phyloP scores from a whole-genome alignment of 1,284 basidiomycete genomes.

The Trametes sp. region DNA sequence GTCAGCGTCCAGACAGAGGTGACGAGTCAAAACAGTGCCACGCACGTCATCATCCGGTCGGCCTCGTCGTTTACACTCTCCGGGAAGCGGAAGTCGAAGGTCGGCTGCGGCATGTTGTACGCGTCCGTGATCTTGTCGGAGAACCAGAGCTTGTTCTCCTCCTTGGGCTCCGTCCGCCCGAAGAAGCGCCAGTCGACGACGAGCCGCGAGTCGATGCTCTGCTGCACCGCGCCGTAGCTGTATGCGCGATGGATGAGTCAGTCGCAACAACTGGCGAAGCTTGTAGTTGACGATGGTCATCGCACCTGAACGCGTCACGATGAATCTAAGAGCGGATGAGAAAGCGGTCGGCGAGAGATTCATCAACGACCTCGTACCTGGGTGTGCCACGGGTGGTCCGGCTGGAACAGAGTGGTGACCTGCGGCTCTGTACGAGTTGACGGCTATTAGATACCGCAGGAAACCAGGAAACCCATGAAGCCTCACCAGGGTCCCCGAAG shows the following conservation, averaged over 20 bases:
- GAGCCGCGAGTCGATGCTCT: conserved; percentile 33
- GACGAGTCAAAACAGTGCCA: conserved; percentile 16
- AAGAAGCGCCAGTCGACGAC: conserved; percentile 41
- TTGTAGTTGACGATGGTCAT: no score
- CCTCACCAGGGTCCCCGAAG: conserved; percentile 36
- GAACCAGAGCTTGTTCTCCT: conserved; percentile 39
- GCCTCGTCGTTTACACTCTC: conserved; percentile 20
- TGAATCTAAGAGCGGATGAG: conserved; percentile 9
- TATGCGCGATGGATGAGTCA: conserved; percentile 28
- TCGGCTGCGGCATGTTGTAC: conserved; percentile 49
- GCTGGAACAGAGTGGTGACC: conserved; percentile 37
- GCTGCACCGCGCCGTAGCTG: conserved; percentile 39
- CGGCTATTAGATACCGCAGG: no score
- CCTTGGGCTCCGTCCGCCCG: conserved; percentile 37
- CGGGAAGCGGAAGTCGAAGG: conserved; percentile 36
- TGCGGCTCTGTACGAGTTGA: conserved; percentile 41
- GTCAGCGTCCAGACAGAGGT: not conserved
- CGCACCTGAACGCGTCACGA: conserved; percentile 17
- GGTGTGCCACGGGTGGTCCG: conserved; percentile 42
- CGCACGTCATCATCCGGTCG: conserved; percentile 38
- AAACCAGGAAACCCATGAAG: not conserved
- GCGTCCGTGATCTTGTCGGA: conserved; percentile 35
- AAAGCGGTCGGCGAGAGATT: not conserved
- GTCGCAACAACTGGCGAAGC: no score
- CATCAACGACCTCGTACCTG: conserved; percentile 20